These are phyloP conservation scores for Nemania serpens DNA, from an alignment of 2,329 filamentous ascomycete genomes.

Conservation along the genomic window DNA sequence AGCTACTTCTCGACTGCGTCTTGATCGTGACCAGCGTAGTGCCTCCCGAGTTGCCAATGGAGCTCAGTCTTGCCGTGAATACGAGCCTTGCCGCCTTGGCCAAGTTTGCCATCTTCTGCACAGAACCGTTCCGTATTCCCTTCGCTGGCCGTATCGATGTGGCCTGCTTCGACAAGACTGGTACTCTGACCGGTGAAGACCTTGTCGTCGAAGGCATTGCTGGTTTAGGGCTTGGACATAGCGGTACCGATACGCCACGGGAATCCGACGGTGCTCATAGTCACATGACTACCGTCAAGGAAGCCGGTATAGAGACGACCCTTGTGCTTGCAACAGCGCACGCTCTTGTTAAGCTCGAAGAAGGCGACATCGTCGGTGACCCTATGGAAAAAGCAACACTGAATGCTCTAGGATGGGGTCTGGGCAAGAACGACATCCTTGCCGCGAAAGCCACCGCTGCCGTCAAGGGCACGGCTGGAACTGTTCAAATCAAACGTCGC, in stretches of 20 bases:
- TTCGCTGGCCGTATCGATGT: constrained; percentile 94
- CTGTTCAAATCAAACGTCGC: constrained; percentile 91
- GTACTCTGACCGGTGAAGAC: constrained; percentile 94
- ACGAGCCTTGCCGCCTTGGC: constrained; percentile 93
- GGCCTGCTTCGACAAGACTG: constrained; percentile 98
- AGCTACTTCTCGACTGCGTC: constrained; percentile 94
- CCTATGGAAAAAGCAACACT: constrained; percentile 99
- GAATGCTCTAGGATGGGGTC: constrained; percentile 83
- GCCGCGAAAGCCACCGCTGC: constrained; percentile 64
- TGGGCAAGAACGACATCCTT: constrained; percentile 88
- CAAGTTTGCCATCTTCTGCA: constrained; percentile 97
- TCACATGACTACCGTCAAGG: constrained; percentile 71
- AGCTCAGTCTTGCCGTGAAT: constrained; percentile 95
- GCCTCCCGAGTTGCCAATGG: constrained; percentile 98
- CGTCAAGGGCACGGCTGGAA: constrained; percentile 63
- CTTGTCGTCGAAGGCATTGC: constrained; percentile 96
- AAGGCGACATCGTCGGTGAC: constrained; percentile 95
- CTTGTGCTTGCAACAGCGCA: constrained; percentile 94
- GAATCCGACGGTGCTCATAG: constrained; percentile 84
- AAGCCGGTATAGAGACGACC: constrained; percentile 80
- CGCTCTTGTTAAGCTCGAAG: constrained; percentile 92
- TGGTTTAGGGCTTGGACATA: constrained; percentile 75
- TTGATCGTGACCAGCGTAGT: constrained; percentile 98
- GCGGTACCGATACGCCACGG: constrained; percentile 65
- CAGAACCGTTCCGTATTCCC: constrained; percentile 97